A percentile compares a stretch with the other conserved stretches of the same genome.
Evolutionary conservation across 169 alveolate genomes (phyloP).

Genomic region (Theileria parva): DNA sequence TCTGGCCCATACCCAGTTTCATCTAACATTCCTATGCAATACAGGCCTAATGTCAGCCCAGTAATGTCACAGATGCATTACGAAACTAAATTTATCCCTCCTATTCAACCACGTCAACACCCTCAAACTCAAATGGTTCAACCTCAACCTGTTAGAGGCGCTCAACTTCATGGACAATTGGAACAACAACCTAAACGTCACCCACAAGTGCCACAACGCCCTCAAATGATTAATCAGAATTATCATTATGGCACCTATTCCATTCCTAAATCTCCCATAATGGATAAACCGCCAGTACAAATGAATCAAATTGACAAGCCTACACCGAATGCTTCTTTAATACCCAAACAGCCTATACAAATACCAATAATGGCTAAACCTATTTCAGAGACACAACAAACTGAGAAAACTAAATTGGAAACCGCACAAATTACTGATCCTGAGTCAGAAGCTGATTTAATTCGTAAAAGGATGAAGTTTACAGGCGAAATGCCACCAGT

Average conservation of each 20-base stretch:
- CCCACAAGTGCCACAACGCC: not conserved
- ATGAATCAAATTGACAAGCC: not conserved
- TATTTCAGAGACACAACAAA: not conserved
- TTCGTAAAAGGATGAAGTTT: not conserved
- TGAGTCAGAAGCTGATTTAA: not conserved
- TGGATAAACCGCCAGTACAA: not conserved
- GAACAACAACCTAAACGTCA: not conserved
- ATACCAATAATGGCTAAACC: not conserved
- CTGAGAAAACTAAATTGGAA: not conserved
- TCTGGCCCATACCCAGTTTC: not conserved
- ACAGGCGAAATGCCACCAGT: not conserved
- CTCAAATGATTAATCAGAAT: not conserved
- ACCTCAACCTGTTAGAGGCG: not conserved
- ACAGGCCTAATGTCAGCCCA: not conserved
- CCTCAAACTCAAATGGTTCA: not conserved
- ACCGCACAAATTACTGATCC: not conserved
- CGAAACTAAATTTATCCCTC: not conserved
- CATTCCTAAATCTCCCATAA: not conserved
- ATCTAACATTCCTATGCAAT: not conserved
- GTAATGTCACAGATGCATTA: not conserved
- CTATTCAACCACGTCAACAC: not conserved
- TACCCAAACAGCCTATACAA: not conserved
- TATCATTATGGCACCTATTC: not conserved
- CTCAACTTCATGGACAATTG: not conserved
- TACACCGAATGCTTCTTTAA: not conserved